Base-by-base conservation (phyloP, 2,329 filamentous ascomycete species). In the Chaetomium globosum region DNA sequence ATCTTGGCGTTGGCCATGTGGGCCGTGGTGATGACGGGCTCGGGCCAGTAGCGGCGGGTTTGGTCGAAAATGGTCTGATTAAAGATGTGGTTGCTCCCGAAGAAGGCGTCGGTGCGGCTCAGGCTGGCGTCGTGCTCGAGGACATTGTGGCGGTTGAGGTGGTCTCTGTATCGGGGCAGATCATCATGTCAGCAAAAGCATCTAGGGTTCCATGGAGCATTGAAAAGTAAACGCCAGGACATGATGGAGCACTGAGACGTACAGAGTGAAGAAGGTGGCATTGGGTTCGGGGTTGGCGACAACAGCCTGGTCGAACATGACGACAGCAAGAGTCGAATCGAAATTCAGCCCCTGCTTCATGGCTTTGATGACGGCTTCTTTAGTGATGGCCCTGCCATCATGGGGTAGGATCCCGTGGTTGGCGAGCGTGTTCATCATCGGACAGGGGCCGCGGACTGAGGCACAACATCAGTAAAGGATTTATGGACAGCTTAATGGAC, bases 371-470 rank as follows among this genome's bases (percentile, higher is more conserved):
- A 77, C 76, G 23, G 75, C 76, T 55, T 75, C 72, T 54, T 73
- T 70, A 7, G 77, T 80, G 56, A 82, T 73, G 65, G 79, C 75
- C 43, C 73, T 74, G 33, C 81, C 81, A 62, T 81, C 73, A 54
- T 76, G 81, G 3, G 79, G 80, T 3, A 83, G 75, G 64, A 80
- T 81, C 4, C 77, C 78, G 60, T 83, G 78, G 68, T 83, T 83
- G 13, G 80, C 79, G 19, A 83, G 73, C 0, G 81, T 77, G 70
- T 83, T 84, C 66, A 83, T 73, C 77, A 82, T 81, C 1, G 82
- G 81, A 63, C 81, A 84, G 30, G 81, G 80, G 0, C 78, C 75
- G 19, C 76, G 73, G 36, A 76, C 75, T 78, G 7, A 30, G 39
- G 2, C 13, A 13, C n/a, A 16, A 36, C 6, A 16, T 60, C 21